A percentile compares a stretch with the other conserved stretches of the same genome.
These are phyloP conservation scores for Cicer bijugum DNA, from an alignment of 306 rosid species.

Conservation along the genomic window DNA sequence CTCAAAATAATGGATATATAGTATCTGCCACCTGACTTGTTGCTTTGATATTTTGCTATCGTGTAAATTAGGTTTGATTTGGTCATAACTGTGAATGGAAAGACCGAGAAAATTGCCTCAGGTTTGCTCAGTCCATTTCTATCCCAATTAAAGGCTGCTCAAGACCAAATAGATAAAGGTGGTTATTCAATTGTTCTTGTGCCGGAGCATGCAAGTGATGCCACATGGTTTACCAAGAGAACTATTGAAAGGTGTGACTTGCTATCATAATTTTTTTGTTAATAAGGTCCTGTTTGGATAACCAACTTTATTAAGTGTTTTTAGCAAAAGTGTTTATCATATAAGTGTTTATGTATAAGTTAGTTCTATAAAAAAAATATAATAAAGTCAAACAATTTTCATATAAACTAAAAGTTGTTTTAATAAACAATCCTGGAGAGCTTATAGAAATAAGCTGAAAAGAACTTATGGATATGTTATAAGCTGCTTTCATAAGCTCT, in stretches of 20 bases:
- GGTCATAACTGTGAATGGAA: slow-evolving; percentile 80
- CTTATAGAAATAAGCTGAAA: too few relatives aligned
- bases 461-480: too few relatives aligned
- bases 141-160: slow-evolving; percentile 87
- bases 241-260: slow-evolving; percentile 74
- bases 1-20: slow-evolving; percentile 11
- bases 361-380: too few relatives aligned
- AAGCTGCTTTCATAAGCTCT: too few relatives aligned
- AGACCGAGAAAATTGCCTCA: slow-evolving; percentile 83
- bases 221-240: slow-evolving; percentile 81
- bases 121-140: slow-evolving; percentile 88
- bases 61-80: slow-evolving; percentile 75
- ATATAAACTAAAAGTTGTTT: too few relatives aligned
- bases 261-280: background rate
- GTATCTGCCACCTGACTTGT: slow-evolving; percentile 29
- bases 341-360: too few relatives aligned
- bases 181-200: slow-evolving; percentile 85
- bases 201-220: slow-evolving; percentile 59
- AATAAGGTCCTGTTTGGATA: background rate
- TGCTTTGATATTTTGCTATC: slow-evolving; percentile 22
- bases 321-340: too few relatives aligned
- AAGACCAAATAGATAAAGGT: slow-evolving; percentile 88
- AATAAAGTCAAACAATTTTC: too few relatives aligned
- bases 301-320: too few relatives aligned
- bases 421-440: too few relatives aligned